A percentile compares a stretch with the other conserved stretches of the same genome.
Conservation (phyloP, 2,329 filamentous ascomycete genomes). For the Colletotrichum cereale region DNA sequence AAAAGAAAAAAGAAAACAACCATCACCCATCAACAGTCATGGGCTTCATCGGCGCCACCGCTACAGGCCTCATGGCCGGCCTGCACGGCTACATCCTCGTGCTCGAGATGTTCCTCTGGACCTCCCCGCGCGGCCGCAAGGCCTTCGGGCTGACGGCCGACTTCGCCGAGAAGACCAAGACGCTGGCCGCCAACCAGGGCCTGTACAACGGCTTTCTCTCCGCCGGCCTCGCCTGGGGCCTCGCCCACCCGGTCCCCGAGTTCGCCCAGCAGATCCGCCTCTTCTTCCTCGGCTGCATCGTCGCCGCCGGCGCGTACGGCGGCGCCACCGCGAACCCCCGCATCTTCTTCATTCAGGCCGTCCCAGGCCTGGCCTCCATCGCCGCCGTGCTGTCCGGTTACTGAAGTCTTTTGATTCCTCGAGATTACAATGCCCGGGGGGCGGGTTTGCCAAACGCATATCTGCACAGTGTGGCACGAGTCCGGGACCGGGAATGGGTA, state of each 20-base stretch:
- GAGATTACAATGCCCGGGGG: background rate
- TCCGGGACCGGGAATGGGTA: background rate
- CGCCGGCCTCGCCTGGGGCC: slow-evolving; percentile 60
- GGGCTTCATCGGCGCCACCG: slow-evolving; percentile 49
- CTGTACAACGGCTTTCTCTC: slow-evolving; percentile 67
- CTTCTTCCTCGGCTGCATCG: slow-evolving; percentile 62
- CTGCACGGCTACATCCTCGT: slow-evolving; percentile 63
- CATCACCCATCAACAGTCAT: slow-evolving; percentile 43
- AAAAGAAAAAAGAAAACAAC: background rate
- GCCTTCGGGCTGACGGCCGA: slow-evolving; percentile 59
- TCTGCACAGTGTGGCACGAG: background rate
- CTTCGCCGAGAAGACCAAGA: slow-evolving; percentile 59
- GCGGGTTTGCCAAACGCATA: background rate
- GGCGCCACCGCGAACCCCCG: slow-evolving; percentile 54
- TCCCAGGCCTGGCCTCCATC: slow-evolving; percentile 51
- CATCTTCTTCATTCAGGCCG: slow-evolving; percentile 59
- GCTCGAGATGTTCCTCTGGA: slow-evolving; percentile 66
- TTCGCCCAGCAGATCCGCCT: slow-evolving; percentile 58
- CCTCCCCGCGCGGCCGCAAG: slow-evolving; percentile 57
- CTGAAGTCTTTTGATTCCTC: slow-evolving; percentile 11
- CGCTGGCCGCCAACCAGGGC: slow-evolving; percentile 63
- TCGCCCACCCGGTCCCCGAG: slow-evolving; percentile 58
- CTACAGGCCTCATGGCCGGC: slow-evolving; percentile 54
- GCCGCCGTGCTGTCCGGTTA: slow-evolving; percentile 46
- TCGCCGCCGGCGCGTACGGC: slow-evolving; percentile 60